Base-by-base conservation (phyloP, 306 rosid species). In the Medicago ruthenica region DNA sequence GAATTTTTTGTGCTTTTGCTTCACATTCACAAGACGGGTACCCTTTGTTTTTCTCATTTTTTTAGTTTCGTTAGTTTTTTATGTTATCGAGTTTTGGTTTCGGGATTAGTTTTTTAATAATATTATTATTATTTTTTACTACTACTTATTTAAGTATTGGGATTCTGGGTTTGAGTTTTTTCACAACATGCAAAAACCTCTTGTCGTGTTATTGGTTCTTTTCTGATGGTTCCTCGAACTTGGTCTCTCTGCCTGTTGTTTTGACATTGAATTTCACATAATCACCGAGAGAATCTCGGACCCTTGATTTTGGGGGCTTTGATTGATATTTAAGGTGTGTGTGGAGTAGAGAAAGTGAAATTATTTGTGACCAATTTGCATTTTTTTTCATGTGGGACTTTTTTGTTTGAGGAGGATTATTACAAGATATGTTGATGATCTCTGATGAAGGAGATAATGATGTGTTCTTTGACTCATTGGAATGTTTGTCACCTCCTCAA, bases 381-480 rank as follows among this genome's bases (percentile, higher is more conserved):
- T 34, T 62, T 24, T 81, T 86, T 54, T 80, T 79, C 83, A 91
- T 87, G 93, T 85, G 89, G 91, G 81, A 65, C 44, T 41, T 70
- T 81, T 70, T 57, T 80, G 27, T 84, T n/a, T 67, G 45, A 81
- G 73, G 45, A 81, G 73, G 67, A 61, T 15, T 61, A 64, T 39
- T 54, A 41, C 82, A 73, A 87, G 90, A 86, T 83, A 95, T 92
- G 99, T 89, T 86, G 89, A 87, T 76, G 89, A 87, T 76, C 80
- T 86, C 90, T 80, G 70, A 86, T 84, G 88, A 74, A 57, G 85
- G 75, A 63, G 87, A 86, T 53, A 31, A 20, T 72, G 96, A 90
- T 79, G 81, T 85, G 80, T 92, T 94, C 89, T 94, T 92, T 22
- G 95, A 94, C 80, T 83, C 98, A 0, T 73, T 20, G 34, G 97